phyloP scores from a whole-genome alignment of 495 filamentous ascomycete species.

The Hypoxylon lienhwacheense region DNA sequence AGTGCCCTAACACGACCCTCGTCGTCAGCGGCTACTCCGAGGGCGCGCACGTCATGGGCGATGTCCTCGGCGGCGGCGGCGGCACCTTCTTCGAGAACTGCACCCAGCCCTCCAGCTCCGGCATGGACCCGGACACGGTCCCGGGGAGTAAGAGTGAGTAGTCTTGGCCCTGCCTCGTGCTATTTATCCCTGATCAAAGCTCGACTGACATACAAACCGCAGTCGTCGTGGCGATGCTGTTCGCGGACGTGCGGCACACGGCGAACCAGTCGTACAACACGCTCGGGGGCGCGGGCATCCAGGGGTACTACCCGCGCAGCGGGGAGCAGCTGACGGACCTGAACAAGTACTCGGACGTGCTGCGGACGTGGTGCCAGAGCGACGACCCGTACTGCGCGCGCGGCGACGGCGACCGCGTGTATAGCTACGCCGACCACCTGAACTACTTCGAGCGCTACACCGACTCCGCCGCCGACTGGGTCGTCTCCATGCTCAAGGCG shows the following conservation, averaged over 20 bases:
- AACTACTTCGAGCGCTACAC: conserved; percentile 37
- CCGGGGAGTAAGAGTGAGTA: conserved; percentile 31
- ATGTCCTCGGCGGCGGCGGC: conserved; percentile 29
- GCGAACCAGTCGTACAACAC: conserved; percentile 33
- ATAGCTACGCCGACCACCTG: conserved; percentile 19
- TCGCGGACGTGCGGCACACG: conserved; percentile 33
- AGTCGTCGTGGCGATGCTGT: conserved; percentile 35
- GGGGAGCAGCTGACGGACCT: conserved; percentile 16
- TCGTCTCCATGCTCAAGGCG: conserved; percentile 9
- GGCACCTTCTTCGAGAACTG: conserved; percentile 27
- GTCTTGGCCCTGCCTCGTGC: too few relatives aligned
- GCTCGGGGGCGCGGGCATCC: conserved; percentile 15
- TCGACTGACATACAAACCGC: too few relatives aligned
- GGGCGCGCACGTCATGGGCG: conserved; percentile 32
- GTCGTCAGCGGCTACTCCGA: conserved; percentile 39
- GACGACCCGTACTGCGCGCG: conserved; percentile 36
- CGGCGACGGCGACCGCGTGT: conserved; percentile 14
- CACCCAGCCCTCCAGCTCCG: not conserved
- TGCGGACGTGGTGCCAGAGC: conserved; percentile 31
- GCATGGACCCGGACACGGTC: conserved; percentile 12
- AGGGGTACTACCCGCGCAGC: conserved; percentile 29
- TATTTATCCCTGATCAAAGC: too few relatives aligned
- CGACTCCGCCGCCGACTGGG: conserved; percentile 24
- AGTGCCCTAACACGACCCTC: conserved; percentile 33
- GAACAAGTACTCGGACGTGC: conserved; percentile 13